These are phyloP conservation scores for Exophiala calicioides DNA, from an alignment of 2,329 filamentous ascomycete species.

Conservation along the genomic window DNA sequence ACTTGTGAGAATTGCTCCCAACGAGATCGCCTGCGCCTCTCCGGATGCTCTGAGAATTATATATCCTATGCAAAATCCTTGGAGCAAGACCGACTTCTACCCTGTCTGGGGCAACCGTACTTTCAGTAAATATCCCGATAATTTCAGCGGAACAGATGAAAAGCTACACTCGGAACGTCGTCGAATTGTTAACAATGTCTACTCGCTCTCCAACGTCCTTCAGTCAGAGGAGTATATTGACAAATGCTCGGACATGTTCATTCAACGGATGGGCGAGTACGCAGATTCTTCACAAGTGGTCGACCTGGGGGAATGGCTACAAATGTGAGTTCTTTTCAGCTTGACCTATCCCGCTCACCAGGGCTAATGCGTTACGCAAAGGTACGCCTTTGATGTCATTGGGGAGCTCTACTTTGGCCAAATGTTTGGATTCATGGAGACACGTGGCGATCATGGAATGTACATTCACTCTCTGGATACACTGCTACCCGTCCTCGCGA, in stretches of 20 bases:
- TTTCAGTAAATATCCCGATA: constrained; percentile 32
- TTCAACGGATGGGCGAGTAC: constrained; percentile 27
- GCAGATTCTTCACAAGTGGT: constrained; percentile 21
- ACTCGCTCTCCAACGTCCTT: constrained; percentile 37
- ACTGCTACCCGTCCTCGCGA: constrained; percentile 36
- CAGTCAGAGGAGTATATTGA: constrained; percentile 35
- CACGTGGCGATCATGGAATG: constrained; percentile 40
- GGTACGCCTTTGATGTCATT: constrained; percentile 47
- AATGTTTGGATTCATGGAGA: constrained; percentile 46
- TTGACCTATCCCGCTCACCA: no score
- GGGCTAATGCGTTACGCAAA: constrained; percentile 16
- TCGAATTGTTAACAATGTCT: constrained; percentile 32
- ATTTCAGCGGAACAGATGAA: constrained; percentile 31
- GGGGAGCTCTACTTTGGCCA: constrained; percentile 45
- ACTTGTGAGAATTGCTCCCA: constrained; percentile 44
- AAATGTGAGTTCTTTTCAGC: constrained; percentile 29
- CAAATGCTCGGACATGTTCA: constrained; percentile 28
- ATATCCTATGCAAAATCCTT: constrained; percentile 26
- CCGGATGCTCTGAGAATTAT: constrained; percentile 32
- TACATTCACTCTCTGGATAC: constrained; percentile 42
- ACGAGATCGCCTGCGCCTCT: constrained; percentile 35
- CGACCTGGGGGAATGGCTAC: constrained; percentile 33
- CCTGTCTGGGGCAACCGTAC: constrained; percentile 26
- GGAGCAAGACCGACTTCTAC: constrained; percentile 36
- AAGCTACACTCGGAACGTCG: constrained; percentile 33